Base-by-base conservation (phyloP, 2,329 filamentous ascomycete genomes). In the Blumeriella jaapii region DNA sequence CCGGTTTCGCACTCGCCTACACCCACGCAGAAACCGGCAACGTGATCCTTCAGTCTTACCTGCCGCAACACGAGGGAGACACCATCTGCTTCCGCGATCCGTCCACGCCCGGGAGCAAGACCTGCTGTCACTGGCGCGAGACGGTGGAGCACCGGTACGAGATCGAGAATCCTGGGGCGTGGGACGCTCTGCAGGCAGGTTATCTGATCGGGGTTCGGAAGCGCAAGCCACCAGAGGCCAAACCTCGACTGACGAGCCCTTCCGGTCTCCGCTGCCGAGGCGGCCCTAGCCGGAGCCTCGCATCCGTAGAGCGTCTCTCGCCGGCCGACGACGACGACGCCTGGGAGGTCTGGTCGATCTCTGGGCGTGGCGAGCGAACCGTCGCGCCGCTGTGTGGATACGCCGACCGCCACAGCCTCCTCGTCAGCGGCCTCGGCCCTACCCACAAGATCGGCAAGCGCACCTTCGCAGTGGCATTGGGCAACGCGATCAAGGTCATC, bases 401-500 rank as follows among this genome's bases (percentile, higher is more conserved):
- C 12, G 29, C 38, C 1, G 42, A 48, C 13, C 36, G 31, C 12
- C 63, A 67, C 2, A 65, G 74, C 38, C 62, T 87, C 4, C 71
- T 83, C 29, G 73, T 84, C 14, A 70, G 70, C 2, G 66, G 67
- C 29, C 61, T 80, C 1, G 82, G 82, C 0, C 81, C 81, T 0
- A 70, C 80, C 38, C 63, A 65, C 2, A 62, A 63, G 34, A 59
- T 84, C 1, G 81, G 81, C 9, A 67, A 69, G 30, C 65, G 68
- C 29, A 79, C 76, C 32, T 65, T 83, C 3, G 82, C 74, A 0
- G 68, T 87, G 18, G 78, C 70, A 0, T 74, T 86, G 40, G 82
- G 81, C 9, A 82, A 85, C 46, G 65, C 73, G 1, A 65, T 86
- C 49, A 86, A 85, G 57, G 61, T 86, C 32, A 67, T 86, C 37